Conservation (phyloP, 176 grass and related monocot species). For the Zizania latifolia region DNA sequence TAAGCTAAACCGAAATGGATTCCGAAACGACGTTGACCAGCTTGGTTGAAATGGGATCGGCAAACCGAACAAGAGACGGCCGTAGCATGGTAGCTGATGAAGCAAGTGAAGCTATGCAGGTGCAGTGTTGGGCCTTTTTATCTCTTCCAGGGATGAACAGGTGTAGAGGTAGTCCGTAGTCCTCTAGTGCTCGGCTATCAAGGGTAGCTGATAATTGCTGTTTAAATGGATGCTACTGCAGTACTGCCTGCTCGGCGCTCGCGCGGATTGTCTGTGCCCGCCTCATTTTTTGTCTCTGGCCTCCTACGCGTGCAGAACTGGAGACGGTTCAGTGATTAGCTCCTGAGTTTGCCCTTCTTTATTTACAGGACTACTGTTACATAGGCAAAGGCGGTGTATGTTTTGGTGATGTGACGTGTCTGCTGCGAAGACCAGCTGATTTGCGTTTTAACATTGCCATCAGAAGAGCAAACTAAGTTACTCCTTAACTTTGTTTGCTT, state of each 20-base stretch:
- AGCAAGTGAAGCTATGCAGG: neutral
- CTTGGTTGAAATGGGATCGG: too few species aligned
- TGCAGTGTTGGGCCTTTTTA: neutral
- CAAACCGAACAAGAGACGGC: too few species aligned
- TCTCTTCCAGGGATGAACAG: neutral
- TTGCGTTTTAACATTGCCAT: too few species aligned
- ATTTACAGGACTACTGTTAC: too few species aligned
- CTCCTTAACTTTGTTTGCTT: too few species aligned
- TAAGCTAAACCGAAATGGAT: too few species aligned
- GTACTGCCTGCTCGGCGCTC: too few species aligned
- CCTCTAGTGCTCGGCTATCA: neutral
- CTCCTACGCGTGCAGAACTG: too few species aligned
- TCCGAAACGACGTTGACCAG: too few species aligned
- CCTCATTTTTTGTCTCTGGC: neutral
- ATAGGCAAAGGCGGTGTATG: too few species aligned
- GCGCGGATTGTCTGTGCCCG: neutral
- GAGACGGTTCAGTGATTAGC: neutral
- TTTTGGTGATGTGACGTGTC: neutral
- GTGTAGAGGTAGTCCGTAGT: too few species aligned
- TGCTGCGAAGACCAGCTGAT: neutral
- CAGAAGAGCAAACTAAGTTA: neutral
- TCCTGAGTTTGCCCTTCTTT: neutral
- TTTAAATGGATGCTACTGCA: neutral
- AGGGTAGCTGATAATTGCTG: neutral
- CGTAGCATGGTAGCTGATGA: neutral